Evolutionary conservation across 306 rosid species (phyloP).

Genomic region (Malus sylvestris): DNA sequence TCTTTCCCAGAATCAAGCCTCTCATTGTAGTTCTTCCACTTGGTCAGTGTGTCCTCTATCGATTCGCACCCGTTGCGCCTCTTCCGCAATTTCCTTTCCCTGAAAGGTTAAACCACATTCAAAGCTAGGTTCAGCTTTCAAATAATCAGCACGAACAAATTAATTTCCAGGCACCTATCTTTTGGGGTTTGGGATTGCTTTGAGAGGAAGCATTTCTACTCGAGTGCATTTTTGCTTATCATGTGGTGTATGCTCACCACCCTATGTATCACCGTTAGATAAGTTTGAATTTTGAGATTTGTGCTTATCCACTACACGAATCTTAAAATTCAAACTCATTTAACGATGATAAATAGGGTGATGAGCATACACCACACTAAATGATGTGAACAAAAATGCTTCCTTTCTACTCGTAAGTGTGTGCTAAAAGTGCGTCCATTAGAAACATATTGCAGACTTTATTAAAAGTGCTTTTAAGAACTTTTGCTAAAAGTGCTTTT

Average conservation of each 20-base stretch:
- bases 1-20: constrained; percentile 24
- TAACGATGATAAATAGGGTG: no score
- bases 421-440: no score
- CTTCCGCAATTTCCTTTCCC: constrained; percentile 37
- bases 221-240: no score
- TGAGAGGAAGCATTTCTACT: background rate
- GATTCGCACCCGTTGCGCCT: constrained; percentile 46
- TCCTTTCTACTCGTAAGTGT: no score
- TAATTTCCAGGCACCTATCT: background rate
- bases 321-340: no score
- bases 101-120: constrained; percentile 8
- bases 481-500: background rate
- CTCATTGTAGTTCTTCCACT: constrained; percentile 54
- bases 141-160: background rate
- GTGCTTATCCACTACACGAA: no score
- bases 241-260: no score
- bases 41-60: constrained; percentile 44
- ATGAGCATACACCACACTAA: no score
- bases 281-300: no score
- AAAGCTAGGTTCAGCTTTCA: background rate
- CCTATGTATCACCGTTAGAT: no score
- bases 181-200: background rate
- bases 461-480: background rate
- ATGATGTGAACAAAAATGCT: no score
- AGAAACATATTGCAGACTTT: no score